These are phyloP conservation scores for Batkoa obscura DNA, from an alignment of 371 early-diverging fungal species.

Conservation along the genomic window DNA sequence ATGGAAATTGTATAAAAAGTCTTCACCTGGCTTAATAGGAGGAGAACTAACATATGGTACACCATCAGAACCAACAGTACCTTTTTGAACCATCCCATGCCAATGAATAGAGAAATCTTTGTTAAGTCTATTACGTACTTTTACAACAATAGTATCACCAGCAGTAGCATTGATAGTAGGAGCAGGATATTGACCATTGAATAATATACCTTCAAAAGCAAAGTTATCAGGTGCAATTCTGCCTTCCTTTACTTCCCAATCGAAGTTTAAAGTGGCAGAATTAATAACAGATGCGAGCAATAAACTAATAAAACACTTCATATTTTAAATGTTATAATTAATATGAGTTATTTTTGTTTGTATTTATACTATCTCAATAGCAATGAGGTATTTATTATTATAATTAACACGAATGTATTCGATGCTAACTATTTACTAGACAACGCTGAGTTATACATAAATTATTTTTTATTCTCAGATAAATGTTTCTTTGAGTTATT, in stretches of 20 bases:
- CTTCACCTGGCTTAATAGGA: constrained; percentile 22
- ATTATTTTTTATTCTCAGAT: no score
- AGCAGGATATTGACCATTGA: constrained; percentile 21
- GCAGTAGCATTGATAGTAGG: constrained; percentile 18
- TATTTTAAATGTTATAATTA: no score
- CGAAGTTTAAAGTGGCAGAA: no score
- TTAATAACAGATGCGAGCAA: no score
- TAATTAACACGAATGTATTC: no score
- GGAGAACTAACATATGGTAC: constrained; percentile 30
- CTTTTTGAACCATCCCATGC: constrained; percentile 49
- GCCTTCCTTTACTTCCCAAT: constrained; percentile 11
- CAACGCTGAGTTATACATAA: no score
- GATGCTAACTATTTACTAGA: no score
- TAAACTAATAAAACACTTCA: no score
- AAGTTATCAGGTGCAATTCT: constrained; percentile 17
- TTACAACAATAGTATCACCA: constrained; percentile 19
- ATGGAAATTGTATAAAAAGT: constrained; percentile 21
- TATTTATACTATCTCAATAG: no score
- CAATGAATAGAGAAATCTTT: constrained; percentile 32
- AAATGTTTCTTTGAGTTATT: no score
- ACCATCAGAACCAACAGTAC: constrained; percentile 45
- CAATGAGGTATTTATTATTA: no score
- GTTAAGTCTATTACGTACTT: constrained; percentile 16
- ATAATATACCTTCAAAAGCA: constrained; percentile 15
- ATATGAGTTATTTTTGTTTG: no score